Evolutionary conservation across 768 basidiomycete genomes (phyloP), one percentile per base, ranked within the genome.

Genomic region (Leccinum barrowsii): DNA sequence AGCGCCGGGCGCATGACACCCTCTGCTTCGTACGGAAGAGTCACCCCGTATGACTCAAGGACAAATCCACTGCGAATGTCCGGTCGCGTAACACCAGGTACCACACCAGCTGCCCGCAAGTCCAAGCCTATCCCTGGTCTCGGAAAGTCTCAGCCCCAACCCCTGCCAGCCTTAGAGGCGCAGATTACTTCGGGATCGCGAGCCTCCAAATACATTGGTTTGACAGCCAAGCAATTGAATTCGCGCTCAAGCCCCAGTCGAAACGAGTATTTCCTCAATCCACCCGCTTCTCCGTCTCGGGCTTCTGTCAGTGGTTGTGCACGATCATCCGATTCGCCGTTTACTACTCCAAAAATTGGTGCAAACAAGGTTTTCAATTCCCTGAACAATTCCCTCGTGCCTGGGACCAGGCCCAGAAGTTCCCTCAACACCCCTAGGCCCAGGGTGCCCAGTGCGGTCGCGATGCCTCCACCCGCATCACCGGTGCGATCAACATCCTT

Each of bases 181-280:
- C 76, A 75, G 58, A 85, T 94, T 58, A 92, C 92, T 3, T 85
- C 85, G 6, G 92, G 92, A 3, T 92, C 92, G 3, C 79, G 93
- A 48, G 92, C 93, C 10, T 88, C 89, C 46, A 90, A 87, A 70
- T 94, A 94, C 69, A 77, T 88, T 32, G 84, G 85, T 15, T 84
- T 94, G 82, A 94, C 91, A 1, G 92, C 92, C 1, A 84, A 87
- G 67, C 90, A 93, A 64, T 80, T 95, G 59, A 84, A 72, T 67
- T 81, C 77, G 22, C 81, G 81, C 52, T 13, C 67, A 12, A 56
- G 58, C 30, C 52, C 66, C 19, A 49, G 53, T 55, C 59, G 54
- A 30, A 57, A 63, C 13, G 71, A 70, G 47, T 56, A 61, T 52
- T 59, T 51, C 53, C 66, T 67, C 50, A 66, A 59, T 54, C 68